Base-by-base conservation (phyloP, 2,329 filamentous ascomycete species). In the Neodidymelliopsis sp. region DNA sequence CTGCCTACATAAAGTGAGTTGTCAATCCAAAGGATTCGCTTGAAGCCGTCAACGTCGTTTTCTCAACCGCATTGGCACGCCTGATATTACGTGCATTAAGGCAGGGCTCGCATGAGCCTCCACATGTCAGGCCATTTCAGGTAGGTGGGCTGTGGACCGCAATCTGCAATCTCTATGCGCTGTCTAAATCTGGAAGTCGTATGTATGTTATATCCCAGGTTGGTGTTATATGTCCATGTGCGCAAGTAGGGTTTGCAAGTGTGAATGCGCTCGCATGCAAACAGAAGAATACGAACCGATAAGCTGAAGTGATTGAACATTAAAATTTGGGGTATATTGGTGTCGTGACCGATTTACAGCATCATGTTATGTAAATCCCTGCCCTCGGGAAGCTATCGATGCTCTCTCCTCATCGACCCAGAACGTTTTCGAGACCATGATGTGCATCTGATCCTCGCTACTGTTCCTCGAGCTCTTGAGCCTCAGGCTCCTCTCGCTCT, bases 401-500 rank as follows among this genome's bases (percentile, higher is more conserved):
- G 46, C 53, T 27, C 62, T 44, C 37, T 66, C 60, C 23, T 67
- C 65, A 28, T 70, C 67, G 9, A 70, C 59, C 42, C 61, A 62
- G 27, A 70, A 70, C 3, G 59, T 62, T 20, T 62, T 66, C 13
- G 60, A 63, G 9, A 70, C 67, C 62, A 67, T 63, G 12, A 70
- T 69, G 11, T 59, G 56, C 56, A 66, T 66, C 0, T 46, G 45
- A 2, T 66, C 60, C 7, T 66, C 62, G 4, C 54, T 55, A 16
- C 57, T 64, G 12, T 36, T 56, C 10, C 54, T 45, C 3, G 54
- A 38, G 13, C 49, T 62, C 54, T 60, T 57, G 25, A 54, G 34
- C 10, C 56, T 59, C 27, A 69, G 30, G 30, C 60, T 65, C 31
- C 49, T 54, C 27, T 67, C 57, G 36, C 63, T 69, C 18, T 64